Evolutionary conservation across 148 eudicot species (phyloP).

Genomic region (Camellia granthamiana): DNA sequence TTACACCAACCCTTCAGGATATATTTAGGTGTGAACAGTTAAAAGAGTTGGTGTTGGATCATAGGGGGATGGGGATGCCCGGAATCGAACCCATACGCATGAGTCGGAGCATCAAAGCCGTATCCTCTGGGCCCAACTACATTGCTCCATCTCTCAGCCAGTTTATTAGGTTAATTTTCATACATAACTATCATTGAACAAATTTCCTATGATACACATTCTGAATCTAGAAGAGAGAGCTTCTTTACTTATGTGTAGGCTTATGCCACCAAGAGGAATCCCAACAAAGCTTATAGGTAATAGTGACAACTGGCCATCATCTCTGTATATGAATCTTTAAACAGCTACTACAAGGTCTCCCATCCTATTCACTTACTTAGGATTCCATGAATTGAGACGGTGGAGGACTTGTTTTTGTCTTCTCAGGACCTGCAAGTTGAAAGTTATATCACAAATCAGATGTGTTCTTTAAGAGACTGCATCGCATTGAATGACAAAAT

Average conservation of each 20-base stretch:
- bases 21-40: no score
- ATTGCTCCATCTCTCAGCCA: no score
- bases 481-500: no score
- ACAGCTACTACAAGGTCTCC: not conserved
- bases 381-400: slow-evolving; percentile 72
- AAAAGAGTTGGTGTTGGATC: no score
- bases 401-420: slow-evolving; percentile 69
- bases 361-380: slow-evolving; percentile 14
- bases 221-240: slow-evolving; percentile 11
- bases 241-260: slow-evolving; percentile 5
- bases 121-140: no score
- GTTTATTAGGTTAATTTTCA: no score
- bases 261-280: slow-evolving; percentile 6
- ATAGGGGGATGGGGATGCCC: no score
- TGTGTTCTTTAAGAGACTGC: no score
- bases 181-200: no score
- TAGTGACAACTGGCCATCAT: not conserved
- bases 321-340: slow-evolving; percentile 14
- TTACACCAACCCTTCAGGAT: no score
- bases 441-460: not conserved
- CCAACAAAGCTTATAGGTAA: slow-evolving; percentile 4
- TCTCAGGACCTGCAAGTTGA: slow-evolving; percentile 48
- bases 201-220: slow-evolving; percentile 14
- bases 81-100: no score
- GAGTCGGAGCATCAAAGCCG: no score